Evolutionary conservation across 371 early-diverging fungal species (phyloP).

Genomic region (Apophysomyces sp.): DNA sequence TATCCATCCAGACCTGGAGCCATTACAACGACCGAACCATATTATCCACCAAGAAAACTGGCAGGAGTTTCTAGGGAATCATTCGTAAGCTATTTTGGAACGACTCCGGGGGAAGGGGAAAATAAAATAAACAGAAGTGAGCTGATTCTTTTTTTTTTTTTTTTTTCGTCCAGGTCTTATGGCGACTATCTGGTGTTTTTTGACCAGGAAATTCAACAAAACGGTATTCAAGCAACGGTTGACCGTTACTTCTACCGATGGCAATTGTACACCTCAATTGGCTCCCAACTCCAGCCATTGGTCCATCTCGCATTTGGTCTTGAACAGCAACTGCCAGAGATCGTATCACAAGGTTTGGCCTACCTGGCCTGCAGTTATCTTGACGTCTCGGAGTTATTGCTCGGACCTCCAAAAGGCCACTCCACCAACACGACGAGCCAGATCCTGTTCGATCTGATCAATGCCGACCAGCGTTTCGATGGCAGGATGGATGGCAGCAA

Average conservation of each 20-base stretch:
- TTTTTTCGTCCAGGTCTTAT: conserved; percentile 20
- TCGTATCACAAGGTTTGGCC: conserved; percentile 38
- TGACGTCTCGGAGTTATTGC: conserved; percentile 7
- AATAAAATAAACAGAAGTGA: background rate
- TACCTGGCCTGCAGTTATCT: conserved; percentile 28
- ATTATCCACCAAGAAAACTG: conserved; percentile 22
- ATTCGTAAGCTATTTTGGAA: too few species aligned
- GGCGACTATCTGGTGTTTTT: conserved; percentile 32
- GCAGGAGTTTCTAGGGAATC: conserved; percentile 29
- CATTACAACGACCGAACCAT: conserved; percentile 7
- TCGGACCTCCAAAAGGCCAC: background rate
- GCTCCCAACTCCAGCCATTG: conserved; percentile 38
- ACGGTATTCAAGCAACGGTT: conserved; percentile 25
- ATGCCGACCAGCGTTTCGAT: conserved; percentile 33
- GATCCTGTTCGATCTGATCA: conserved; percentile 30
- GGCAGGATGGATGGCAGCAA: conserved; percentile 34
- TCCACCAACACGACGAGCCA: background rate
- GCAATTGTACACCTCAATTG: conserved; percentile 22
- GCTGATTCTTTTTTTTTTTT: conserved; percentile 3
- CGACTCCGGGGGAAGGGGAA: too few species aligned
- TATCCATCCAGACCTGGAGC: conserved; percentile 7
- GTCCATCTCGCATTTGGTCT: conserved; percentile 43
- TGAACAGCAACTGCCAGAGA: conserved; percentile 26
- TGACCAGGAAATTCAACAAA: conserved; percentile 17
- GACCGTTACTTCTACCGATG: conserved; percentile 14